phyloP scores from a whole-genome alignment of 73 alveolate species.

The Paramecium caudatum region DNA sequence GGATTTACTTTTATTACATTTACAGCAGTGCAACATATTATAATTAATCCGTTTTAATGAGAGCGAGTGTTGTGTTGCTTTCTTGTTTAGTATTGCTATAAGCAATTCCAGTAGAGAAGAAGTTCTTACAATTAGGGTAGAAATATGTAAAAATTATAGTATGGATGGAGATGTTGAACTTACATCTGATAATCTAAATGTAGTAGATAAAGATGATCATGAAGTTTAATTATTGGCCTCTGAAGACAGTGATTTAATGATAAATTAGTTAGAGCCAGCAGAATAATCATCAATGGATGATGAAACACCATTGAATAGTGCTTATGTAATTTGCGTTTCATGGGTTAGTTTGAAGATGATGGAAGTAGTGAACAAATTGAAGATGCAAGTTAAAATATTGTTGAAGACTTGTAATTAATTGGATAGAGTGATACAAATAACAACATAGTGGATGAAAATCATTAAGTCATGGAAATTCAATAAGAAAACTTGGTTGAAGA shows the following conservation, averaged over 20 bases:
- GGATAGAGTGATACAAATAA: not conserved
- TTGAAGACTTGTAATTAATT: not conserved
- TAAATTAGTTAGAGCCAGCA: not conserved
- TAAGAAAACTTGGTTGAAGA: not conserved
- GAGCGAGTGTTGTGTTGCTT: not conserved
- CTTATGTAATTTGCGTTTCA: not conserved
- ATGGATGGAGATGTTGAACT: conserved; percentile 42
- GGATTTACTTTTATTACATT: conserved; percentile 33
- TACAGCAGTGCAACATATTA: conserved; percentile 24
- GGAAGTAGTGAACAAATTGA: not conserved
- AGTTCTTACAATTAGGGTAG: conserved; percentile 20
- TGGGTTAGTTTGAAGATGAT: not conserved
- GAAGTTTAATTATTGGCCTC: conserved; percentile 46
- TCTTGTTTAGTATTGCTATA: conserved; percentile 10
- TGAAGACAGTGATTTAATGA: conserved; percentile 51
- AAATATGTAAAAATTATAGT: not conserved
- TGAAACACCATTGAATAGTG: conserved; percentile 62
- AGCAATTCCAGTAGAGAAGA: conserved; percentile 30
- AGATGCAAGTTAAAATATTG: conserved; percentile 42
- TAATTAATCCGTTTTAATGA: conserved; percentile 55
- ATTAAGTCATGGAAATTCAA: conserved; percentile 2
- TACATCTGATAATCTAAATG: conserved; percentile 15
- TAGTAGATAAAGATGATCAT: not conserved
- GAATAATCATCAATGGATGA: conserved; percentile 45
- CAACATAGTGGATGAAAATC: conserved; percentile 29